phyloP scores from a whole-genome alignment of 768 basidiomycete genomes.

The Mrakia blollopis region DNA sequence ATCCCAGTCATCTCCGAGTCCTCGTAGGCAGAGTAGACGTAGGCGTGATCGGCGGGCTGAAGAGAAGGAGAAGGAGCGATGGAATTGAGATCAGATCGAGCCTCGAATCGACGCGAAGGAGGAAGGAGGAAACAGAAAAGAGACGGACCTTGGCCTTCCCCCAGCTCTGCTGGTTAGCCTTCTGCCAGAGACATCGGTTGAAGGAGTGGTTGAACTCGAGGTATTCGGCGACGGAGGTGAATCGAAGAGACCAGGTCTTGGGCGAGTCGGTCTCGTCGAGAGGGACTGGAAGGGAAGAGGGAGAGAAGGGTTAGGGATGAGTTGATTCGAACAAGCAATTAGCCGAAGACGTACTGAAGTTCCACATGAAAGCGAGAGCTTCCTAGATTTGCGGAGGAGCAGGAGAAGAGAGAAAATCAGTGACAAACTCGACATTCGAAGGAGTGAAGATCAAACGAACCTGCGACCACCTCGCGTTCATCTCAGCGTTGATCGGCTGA shows the following conservation, averaged over 20 bases:
- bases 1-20: constrained; percentile 27
- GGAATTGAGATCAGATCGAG: not conserved
- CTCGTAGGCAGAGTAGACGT: constrained; percentile 49
- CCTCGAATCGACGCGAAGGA: not conserved
- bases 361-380: constrained; percentile 74
- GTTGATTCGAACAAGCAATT: no score
- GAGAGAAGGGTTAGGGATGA: not conserved
- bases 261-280: constrained; percentile 50
- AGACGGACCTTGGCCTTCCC: constrained; percentile 66
- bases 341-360: constrained; percentile 47
- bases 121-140: constrained; percentile 10
- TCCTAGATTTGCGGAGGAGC: not conserved
- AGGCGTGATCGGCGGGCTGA: constrained; percentile 68
- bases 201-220: constrained; percentile 59
- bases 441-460: not conserved
- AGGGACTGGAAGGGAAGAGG: constrained; percentile 10
- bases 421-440: no score
- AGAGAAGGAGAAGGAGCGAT: not conserved
- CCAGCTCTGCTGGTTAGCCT: constrained; percentile 66
- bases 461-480: constrained; percentile 35
- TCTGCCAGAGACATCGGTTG: constrained; percentile 73
- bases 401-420: not conserved
- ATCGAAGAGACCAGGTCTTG: constrained; percentile 79
- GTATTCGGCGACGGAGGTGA: constrained; percentile 57
- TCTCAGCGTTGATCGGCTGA: constrained; percentile 36